phyloP scores from a whole-genome alignment of 176 grass and related monocot genomes.

The Phragmites australis region DNA sequence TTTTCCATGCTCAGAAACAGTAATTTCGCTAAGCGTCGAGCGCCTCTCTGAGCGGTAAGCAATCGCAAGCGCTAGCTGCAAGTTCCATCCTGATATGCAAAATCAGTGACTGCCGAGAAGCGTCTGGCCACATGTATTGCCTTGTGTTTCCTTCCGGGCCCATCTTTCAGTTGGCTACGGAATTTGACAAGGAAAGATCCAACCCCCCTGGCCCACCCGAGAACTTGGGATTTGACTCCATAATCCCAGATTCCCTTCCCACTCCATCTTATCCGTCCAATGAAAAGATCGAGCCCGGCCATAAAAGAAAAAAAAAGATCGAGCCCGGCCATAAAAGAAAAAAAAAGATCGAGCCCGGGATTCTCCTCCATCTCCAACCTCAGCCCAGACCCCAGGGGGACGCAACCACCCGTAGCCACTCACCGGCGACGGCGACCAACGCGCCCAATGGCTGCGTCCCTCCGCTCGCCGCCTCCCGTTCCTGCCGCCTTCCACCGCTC shows the following conservation, averaged over 20 bases:
- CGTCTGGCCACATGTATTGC: too few relatives aligned
- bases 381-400: background rate
- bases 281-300: background rate
- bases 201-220: slow-evolving; percentile 4
- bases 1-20: too few relatives aligned
- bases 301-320: too few relatives aligned
- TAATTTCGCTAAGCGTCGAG: too few relatives aligned
- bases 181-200: background rate
- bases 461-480: slow-evolving; percentile 43
- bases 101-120: too few relatives aligned
- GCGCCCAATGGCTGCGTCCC: slow-evolving; percentile 45
- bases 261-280: slow-evolving; percentile 47
- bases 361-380: background rate
- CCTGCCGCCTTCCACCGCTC: slow-evolving; percentile 5
- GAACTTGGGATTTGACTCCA: background rate
- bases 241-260: background rate
- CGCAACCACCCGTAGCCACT: slow-evolving; percentile 29
- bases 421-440: background rate
- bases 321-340: too few relatives aligned
- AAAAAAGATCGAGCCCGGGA: background rate
- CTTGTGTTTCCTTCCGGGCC: too few relatives aligned
- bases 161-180: background rate
- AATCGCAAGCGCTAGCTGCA: too few relatives aligned
- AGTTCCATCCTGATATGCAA: too few relatives aligned
- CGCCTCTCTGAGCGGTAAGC: too few relatives aligned